Evolutionary conservation across 805 yeast genomes (phyloP), one percentile per base, ranked within the genome.

Genomic region (Hanseniaspora lachancei): DNA sequence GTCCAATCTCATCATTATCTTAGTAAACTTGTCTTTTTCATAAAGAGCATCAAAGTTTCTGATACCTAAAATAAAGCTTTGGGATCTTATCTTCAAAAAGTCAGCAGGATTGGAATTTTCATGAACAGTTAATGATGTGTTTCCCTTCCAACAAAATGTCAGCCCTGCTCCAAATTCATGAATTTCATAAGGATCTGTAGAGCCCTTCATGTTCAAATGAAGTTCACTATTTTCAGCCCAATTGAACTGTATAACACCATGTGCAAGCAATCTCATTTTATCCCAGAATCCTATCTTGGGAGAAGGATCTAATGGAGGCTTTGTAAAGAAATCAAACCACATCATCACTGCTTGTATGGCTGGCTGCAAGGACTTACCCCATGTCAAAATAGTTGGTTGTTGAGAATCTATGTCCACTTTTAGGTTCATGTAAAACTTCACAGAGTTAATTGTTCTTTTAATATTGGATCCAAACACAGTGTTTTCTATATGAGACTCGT

Each of bases 231-330:
- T 57, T 50, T 74, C 70, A 2, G 70, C 64, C 58, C 82, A 73
- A 23, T 73, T 65, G 60, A 80, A 77, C 3, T 62, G 68, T 60
- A 79, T 69, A 47, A 66, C 70, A 4, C 84, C 84, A 59, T 81
- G 87, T 21, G 77, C 62, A 8, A 77, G 62, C 23, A 78, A 69
- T 2, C 84, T 72, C 42, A 80, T 63, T 60, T 82, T 82, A 66
- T 82, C 89, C 89, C 89, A 82, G 61, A 82, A 80, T 5, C 89
- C 89, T 8, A 82, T 62, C 59, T 79, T 79, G 9, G 74, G 69
- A 2, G 86, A 80, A 1, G 79, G 79, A 63, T 82, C 89, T 27
- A 81, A 65, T 2, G 85, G 85, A 1, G 89, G 86, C 61, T 82
- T 82, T 0, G 86, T 80, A 53, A 82, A 73, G 52, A 74, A 78